Percentiles rank a stretch among this genome's conserved stretches.
These are phyloP conservation scores for Xylaria multiplex DNA, from an alignment of 2,329 filamentous ascomycete species.

Conservation along the genomic window DNA sequence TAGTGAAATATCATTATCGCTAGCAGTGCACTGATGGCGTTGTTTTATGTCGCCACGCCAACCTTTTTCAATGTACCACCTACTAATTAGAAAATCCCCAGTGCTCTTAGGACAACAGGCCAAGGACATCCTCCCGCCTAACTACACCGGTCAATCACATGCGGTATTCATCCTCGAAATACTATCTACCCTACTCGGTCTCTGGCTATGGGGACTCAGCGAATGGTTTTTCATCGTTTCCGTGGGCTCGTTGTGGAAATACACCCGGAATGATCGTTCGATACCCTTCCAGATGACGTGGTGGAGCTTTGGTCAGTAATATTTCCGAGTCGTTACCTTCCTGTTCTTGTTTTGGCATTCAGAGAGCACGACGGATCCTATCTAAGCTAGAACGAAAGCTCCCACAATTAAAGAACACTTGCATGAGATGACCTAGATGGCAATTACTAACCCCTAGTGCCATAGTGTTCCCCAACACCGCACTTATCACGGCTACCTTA, in stretches of 20 bases:
- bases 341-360: too few relatives aligned
- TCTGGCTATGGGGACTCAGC: conserved; percentile 87
- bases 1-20: too few relatives aligned
- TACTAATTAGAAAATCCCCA: conserved; percentile 30
- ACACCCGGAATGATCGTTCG: conserved; percentile 63
- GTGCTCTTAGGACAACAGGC: conserved; percentile 59
- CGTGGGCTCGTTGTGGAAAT: conserved; percentile 78
- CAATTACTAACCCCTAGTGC: background rate
- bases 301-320: conserved; percentile 71
- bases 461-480: conserved; percentile 79
- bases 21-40: too few relatives aligned
- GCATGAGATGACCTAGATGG: background rate
- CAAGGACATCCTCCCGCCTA: conserved; percentile 54
- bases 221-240: conserved; percentile 87
- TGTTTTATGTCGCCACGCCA: too few relatives aligned
- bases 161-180: conserved; percentile 58
- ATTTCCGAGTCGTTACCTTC: background rate
- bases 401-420: too few relatives aligned
- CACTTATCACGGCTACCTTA: conserved; percentile 77
- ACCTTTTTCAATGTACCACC: background rate
- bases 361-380: too few relatives aligned
- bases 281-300: conserved; percentile 86
- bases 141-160: conserved; percentile 56
- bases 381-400: too few relatives aligned
- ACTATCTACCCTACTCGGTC: conserved; percentile 68